Base-by-base conservation (phyloP, 176 grass and related monocot species). In the Oropetium thomaeum region DNA sequence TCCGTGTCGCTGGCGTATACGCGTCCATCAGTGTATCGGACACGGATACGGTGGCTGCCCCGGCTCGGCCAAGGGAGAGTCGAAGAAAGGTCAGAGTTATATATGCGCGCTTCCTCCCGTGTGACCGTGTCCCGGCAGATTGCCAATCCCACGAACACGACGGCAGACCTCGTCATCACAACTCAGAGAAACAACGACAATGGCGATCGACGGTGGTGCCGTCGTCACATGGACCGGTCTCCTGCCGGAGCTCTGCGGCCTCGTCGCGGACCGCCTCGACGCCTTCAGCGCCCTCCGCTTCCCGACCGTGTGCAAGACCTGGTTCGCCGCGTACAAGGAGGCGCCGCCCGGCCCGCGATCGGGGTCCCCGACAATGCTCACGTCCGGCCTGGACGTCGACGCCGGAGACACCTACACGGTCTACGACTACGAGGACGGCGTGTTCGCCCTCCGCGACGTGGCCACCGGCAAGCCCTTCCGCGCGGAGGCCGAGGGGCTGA, bases 231-330 rank as follows among this genome's bases (percentile, higher is more conserved):
- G 74, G 74, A 31, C 61, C 4, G 74, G 65, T 14, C 74, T 77
- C 31, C 32, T 77, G 30, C 74, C 74, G 31, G 60, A 77, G 44
- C 20, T 77, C 31, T 77, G 74, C 61, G 9, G 5, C 22, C 43
- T 77, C 44, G 61, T 77, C n/a, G 33, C 19, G 31, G 61, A 65
- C 31, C 74, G 61, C 2, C 58, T 77, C 61, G 31, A 77, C 74
- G 2, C 44, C 74, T 19, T 77, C 13, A 38, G 59, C 44, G 16
- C 26, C 29, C 12, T 77, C 14, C 30, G 20, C 20, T 65, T 65
- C 22, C 74, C 60, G 13, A n/a, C 42, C 74, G n/a, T 35, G 8
- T 77, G 74, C 74, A 3, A 1, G 20, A 0, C n/a, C 7, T 77
- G 74, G 74, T 15, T 20, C 5, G 2, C 42, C 0, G 59, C 43